Evolutionary conservation across 495 filamentous ascomycete genomes (phyloP).

Genomic region (Penicillium simplicissimum): DNA sequence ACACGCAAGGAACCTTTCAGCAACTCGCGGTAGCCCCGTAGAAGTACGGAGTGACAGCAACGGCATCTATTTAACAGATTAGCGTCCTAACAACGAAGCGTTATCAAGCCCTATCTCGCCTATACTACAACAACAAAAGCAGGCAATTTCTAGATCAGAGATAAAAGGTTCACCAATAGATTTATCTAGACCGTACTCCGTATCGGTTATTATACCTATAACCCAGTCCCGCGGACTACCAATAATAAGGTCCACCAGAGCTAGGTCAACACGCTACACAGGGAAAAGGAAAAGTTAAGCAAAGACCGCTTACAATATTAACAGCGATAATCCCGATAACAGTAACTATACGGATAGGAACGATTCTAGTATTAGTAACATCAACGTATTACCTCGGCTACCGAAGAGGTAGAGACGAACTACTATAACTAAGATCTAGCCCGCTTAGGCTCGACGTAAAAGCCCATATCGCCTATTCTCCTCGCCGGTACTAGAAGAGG

Average conservation of each 20-base stretch:
- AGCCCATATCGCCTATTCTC: not conserved
- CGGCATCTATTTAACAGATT: not conserved
- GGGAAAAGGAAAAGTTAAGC: not conserved
- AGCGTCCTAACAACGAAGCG: not conserved
- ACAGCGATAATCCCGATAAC: not conserved
- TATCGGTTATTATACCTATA: slow-evolving; percentile 1
- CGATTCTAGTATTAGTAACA: not conserved
- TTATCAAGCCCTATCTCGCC: not conserved
- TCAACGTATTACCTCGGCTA: not conserved
- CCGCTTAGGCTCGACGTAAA: not conserved
- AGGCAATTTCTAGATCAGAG: not conserved
- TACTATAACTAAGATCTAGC: not conserved
- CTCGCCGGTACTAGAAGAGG: not conserved
- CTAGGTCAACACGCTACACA: not conserved
- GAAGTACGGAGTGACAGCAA: not conserved
- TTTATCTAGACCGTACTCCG: not conserved
- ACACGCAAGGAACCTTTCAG: not conserved
- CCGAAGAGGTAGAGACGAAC: not conserved
- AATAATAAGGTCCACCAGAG: not conserved
- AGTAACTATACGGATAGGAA: not conserved
- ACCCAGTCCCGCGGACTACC: not conserved
- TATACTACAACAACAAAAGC: not conserved
- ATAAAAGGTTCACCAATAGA: not conserved
- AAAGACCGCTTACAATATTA: not conserved
- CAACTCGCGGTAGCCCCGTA: not conserved